Conservation (phyloP, 306 rosid species). For the Erythrophleum fordii region DNA sequence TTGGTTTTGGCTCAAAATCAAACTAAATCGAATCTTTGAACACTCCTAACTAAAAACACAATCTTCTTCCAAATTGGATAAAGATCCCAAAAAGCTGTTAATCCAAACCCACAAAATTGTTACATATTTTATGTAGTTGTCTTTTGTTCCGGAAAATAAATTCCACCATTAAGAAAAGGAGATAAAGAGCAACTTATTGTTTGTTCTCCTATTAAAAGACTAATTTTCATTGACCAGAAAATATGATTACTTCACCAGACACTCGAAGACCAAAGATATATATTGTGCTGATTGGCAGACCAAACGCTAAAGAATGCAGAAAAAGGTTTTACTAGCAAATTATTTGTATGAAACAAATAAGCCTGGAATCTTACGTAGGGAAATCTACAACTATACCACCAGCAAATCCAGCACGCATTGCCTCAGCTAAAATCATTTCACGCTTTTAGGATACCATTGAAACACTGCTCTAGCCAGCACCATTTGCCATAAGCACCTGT, state of each 20-base stretch:
- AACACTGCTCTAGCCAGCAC: constrained; percentile 93
- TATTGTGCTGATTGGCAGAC: background rate
- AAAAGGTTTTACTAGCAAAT: background rate
- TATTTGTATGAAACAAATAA: constrained; percentile 24
- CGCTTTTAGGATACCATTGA: constrained; percentile 92
- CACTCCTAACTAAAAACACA: no score
- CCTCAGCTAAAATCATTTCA: constrained; percentile 74
- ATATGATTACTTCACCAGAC: constrained; percentile 19
- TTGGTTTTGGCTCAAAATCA: no score
- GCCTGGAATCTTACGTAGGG: constrained; percentile 44
- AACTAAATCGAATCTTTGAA: no score
- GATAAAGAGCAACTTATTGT: background rate
- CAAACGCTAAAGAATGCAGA: background rate
- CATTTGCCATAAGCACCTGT: constrained; percentile 80
- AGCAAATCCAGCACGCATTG: constrained; percentile 92
- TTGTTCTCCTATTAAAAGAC: background rate
- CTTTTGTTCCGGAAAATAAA: background rate
- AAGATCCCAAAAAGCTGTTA: no score
- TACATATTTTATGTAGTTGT: background rate
- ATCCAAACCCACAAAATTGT: no score
- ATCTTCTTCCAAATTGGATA: no score
- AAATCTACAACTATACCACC: constrained; percentile 92
- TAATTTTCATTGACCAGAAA: background rate
- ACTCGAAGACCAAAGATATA: constrained; percentile 2
- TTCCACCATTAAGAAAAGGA: background rate